Percentiles rank a stretch among this genome's conserved stretches.
Conservation (phyloP, 2,329 filamentous ascomycete genomes). For the Ascochyta lentis region DNA sequence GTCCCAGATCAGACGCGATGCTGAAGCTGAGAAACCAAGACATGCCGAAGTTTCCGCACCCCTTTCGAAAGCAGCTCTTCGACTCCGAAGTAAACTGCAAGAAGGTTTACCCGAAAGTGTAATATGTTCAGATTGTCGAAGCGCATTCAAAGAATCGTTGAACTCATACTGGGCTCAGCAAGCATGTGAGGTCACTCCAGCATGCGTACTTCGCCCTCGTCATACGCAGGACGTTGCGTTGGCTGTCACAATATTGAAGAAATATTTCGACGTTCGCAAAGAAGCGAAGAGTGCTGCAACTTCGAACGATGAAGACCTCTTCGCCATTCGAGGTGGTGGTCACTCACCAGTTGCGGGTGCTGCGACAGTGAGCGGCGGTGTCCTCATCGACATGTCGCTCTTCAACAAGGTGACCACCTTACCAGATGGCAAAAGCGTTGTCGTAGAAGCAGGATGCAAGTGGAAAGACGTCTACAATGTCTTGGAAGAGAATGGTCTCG, state of each 20-base stretch:
- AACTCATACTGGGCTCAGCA: slow-evolving; percentile 44
- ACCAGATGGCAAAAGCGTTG: background rate
- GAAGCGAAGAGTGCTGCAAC: background rate
- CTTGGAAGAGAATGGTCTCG: slow-evolving; percentile 25
- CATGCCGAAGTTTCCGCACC: slow-evolving; percentile 1
- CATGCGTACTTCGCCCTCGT: slow-evolving; percentile 41
- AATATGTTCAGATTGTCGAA: slow-evolving; percentile 11
- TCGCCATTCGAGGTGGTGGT: slow-evolving; percentile 60
- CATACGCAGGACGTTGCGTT: slow-evolving; percentile 37
- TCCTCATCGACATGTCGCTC: slow-evolving; percentile 25
- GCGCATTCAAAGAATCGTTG: slow-evolving; percentile 16
- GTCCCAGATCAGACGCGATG: slow-evolving; percentile 18
- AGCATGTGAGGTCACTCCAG: slow-evolving; percentile 40
- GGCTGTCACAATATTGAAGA: slow-evolving; percentile 38
- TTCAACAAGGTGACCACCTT: slow-evolving; percentile 20
- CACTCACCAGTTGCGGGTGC: slow-evolving; percentile 39
- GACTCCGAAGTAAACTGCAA: slow-evolving; percentile 17
- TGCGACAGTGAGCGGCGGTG: slow-evolving; percentile 30
- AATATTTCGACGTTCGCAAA: slow-evolving; percentile 35
- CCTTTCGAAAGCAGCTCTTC: slow-evolving; percentile 16
- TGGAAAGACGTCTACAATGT: slow-evolving; percentile 27
- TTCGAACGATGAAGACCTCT: slow-evolving; percentile 10
- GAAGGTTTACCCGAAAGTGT: slow-evolving; percentile 21
- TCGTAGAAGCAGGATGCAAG: slow-evolving; percentile 27
- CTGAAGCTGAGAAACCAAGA: slow-evolving; percentile 17